phyloP scores from a whole-genome alignment of 2,329 filamentous ascomycete species.

The Claviceps sp. region DNA sequence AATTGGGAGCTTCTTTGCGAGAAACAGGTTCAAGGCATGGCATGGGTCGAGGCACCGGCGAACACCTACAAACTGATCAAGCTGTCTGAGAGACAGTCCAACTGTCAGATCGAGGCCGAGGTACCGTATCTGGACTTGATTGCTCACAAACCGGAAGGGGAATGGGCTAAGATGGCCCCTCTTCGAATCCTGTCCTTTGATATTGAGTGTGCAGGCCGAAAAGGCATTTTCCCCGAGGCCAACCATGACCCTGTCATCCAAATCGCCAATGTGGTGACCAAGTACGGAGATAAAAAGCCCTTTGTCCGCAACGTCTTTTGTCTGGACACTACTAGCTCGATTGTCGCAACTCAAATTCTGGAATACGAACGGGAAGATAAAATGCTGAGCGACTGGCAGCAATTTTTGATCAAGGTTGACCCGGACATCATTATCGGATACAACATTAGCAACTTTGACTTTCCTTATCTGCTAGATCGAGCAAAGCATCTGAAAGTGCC shows the following conservation, averaged over 20 bases:
- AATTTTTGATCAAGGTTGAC: conserved; percentile 81
- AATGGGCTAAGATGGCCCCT: conserved; percentile 97
- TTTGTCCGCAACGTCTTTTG: conserved; percentile 97
- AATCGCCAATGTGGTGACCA: conserved; percentile 90
- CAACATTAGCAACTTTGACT: conserved; percentile 98
- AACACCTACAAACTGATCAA: conserved; percentile 59
- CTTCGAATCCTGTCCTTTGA: conserved; percentile 89
- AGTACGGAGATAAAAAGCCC: conserved; percentile 88
- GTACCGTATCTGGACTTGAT: conserved; percentile 74
- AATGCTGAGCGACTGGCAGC: conserved; percentile 85
- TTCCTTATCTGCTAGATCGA: conserved; percentile 84
- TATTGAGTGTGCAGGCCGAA: conserved; percentile 95
- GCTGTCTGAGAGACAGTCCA: conserved; percentile 57
- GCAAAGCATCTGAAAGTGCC: conserved; percentile 70
- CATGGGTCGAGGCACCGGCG: conserved; percentile 81
- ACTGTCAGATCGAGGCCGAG: conserved; percentile 89
- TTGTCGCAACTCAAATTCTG: conserved; percentile 87
- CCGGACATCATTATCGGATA: conserved; percentile 98
- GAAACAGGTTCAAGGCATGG: conserved; percentile 74
- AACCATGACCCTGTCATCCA: conserved; percentile 91
- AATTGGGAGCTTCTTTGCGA: not conserved
- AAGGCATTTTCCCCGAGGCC: conserved; percentile 92
- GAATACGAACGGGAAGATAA: conserved; percentile 70
- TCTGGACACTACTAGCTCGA: conserved; percentile 78
- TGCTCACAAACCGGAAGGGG: conserved; percentile 75